These are phyloP conservation scores for Aspergillus sp. DNA, from an alignment of 2,329 filamentous ascomycete genomes.

Conservation along the genomic window DNA sequence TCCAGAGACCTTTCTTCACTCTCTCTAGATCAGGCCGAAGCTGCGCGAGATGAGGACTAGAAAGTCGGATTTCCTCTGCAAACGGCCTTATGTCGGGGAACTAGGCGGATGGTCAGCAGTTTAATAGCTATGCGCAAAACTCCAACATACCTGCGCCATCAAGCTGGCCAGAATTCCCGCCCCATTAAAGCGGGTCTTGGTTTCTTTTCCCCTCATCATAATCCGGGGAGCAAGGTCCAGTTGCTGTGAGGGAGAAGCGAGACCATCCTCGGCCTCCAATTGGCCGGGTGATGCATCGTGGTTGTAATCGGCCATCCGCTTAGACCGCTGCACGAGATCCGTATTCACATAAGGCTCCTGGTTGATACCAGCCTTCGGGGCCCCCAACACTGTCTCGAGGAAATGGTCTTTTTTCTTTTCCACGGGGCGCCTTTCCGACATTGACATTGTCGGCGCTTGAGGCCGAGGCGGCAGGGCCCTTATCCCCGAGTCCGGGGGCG, in stretches of 20 bases:
- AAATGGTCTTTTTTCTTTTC: slow-evolving; percentile 26
- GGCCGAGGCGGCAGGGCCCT: slow-evolving; percentile 19
- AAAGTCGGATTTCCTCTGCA: slow-evolving; percentile 31
- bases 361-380: slow-evolving; percentile 27
- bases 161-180: slow-evolving; percentile 36
- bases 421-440: slow-evolving; percentile 3
- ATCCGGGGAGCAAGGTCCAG: slow-evolving; percentile 29
- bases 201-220: slow-evolving; percentile 34
- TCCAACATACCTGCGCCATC: slow-evolving; percentile 30
- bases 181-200: slow-evolving; percentile 37
- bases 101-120: slow-evolving; percentile 15
- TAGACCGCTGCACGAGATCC: slow-evolving; percentile 23
- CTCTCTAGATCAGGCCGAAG: slow-evolving; percentile 29
- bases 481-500: slow-evolving; percentile 28
- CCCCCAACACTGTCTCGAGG: slow-evolving; percentile 30
- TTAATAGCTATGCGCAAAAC: too few species aligned
- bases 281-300: neutral
- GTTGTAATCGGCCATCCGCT: slow-evolving; percentile 11
- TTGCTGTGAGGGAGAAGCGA: slow-evolving; percentile 25
- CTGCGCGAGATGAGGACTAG: slow-evolving; percentile 29
- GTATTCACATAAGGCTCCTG: slow-evolving; percentile 25
- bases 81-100: slow-evolving; percentile 35
- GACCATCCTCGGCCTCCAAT: slow-evolving; percentile 13
- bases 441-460: slow-evolving; percentile 9
- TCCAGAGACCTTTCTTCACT: slow-evolving; percentile 28